Base-by-base conservation (phyloP, 1,284 basidiomycete species). In the Phlebopus sp. region DNA sequence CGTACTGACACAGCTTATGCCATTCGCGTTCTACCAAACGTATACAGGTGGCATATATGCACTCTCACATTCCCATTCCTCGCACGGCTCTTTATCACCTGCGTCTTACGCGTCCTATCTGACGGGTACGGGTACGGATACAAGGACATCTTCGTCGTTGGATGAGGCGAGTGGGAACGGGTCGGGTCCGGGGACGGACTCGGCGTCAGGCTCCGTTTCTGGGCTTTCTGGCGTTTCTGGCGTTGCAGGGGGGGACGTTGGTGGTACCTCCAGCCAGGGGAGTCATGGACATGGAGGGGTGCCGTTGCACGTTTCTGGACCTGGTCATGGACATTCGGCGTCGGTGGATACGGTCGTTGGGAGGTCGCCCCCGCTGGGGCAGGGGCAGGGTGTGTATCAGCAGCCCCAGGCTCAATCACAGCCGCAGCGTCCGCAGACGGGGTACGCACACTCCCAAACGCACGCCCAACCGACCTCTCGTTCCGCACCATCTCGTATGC, bases 51-150 rank as follows among this genome's bases (percentile, higher is more conserved):
- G 27, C 8, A 4, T 29, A 11, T 32, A 44, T 5, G 14, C 42
- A 25, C 32, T 14, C 14, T 13, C 37, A 10, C 14, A 32, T 23
- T 5, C 21, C 15, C 48, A 43, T 15, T 25, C 39, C 7, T 44
- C 50, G 9, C 38, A 54, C 18, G 49, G 46, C n/a, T 49, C 52
- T 1, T 48, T 35, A 9, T 63, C 62, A 0, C 62, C 62, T 0
- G 48, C 52, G 2, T 50, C 47, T 4, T 51, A 42, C 21, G 63
- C 50, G 18, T 68, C 66, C 1, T 56, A 51, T 35, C 51, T 53
- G 29, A 57, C 52, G 17, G 37, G 53, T 39, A 51, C 30, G 2
- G 55, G 54, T n/a, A 46, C 50, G n/a, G 51, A 52, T 9, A 44
- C 59, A 3, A 46, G 42, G 5, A 23, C 35, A 3, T 39, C 37